Evolutionary conservation across 2,329 filamentous ascomycete species (phyloP).

Genomic region (Fusarium brachygibbosum): DNA sequence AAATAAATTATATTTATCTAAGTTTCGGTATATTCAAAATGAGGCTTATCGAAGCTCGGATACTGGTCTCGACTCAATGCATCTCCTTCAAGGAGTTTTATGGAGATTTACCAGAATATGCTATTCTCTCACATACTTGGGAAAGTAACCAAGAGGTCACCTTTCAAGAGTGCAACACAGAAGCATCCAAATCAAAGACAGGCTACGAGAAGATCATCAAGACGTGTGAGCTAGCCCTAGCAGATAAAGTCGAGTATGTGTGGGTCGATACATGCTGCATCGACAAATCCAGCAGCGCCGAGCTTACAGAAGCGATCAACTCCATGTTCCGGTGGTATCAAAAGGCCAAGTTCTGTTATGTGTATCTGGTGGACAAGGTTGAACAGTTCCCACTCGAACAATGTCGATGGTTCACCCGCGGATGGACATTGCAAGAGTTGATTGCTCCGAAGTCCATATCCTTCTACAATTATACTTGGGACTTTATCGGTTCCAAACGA

Average conservation of each 20-base stretch:
- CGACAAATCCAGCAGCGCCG: constrained; percentile 4
- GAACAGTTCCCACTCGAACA: neutral
- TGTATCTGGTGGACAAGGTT: neutral
- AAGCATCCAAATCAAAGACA: neutral
- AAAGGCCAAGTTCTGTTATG: neutral
- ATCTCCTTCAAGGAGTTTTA: neutral
- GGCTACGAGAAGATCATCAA: neutral
- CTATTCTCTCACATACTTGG: constrained; percentile 1
- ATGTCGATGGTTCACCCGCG: constrained; percentile 16
- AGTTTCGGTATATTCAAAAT: neutral
- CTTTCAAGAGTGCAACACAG: neutral
- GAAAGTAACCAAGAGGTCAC: neutral
- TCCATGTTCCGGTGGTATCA: neutral
- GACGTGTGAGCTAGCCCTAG: neutral
- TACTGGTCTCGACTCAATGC: neutral
- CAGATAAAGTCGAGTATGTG: neutral
- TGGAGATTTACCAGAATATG: neutral
- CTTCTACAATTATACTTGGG: neutral
- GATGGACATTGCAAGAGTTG: constrained; percentile 21
- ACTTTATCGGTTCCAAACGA: neutral
- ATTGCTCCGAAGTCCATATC: neutral
- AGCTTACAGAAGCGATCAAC: neutral
- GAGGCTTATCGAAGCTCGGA: neutral
- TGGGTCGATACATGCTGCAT: constrained; percentile 1
- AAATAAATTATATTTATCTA: rapidly evolving